Percentiles rank a stretch among this genome's conserved stretches.
Conservation (phyloP, 306 rosid genomes). For the Cucumis cinereus region DNA sequence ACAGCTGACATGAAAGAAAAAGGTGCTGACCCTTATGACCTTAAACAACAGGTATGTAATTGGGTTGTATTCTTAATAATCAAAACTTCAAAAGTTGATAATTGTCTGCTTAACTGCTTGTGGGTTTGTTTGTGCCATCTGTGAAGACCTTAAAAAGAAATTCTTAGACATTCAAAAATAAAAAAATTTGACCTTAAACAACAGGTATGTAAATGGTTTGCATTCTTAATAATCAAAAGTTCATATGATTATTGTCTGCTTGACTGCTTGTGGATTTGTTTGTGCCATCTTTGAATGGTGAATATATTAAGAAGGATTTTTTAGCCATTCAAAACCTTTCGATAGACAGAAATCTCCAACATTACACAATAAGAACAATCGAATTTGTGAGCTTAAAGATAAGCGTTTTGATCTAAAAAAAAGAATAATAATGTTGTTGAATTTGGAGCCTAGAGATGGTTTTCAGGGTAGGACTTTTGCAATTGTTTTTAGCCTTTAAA, state of each 20-base stretch:
- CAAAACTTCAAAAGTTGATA: not conserved
- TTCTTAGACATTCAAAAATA: not conserved
- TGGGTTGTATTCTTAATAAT: not conserved
- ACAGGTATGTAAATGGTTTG: constrained; percentile 35
- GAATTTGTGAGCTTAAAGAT: not conserved
- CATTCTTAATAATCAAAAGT: not conserved
- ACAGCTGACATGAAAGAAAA: constrained; percentile 76
- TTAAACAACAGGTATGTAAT: constrained; percentile 65
- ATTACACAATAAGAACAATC: not conserved
- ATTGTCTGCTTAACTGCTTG: not conserved
- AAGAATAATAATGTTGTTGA: not conserved
- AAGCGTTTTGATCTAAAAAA: not conserved
- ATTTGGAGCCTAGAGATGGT: not conserved
- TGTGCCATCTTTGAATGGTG: not conserved
- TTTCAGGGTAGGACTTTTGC: not conserved
- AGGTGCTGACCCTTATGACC: constrained; percentile 78
- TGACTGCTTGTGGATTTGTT: not conserved
- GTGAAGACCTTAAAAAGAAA: not conserved
- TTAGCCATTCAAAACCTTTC: not conserved
- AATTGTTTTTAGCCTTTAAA: not conserved
- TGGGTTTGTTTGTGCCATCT: not conserved
- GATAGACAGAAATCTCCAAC: not conserved
- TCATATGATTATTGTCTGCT: not conserved
- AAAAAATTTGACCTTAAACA: constrained; percentile 48
- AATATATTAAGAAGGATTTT: not conserved